Conservation (phyloP, 140 eudicot species). For the Senecio squalidus region DNA sequence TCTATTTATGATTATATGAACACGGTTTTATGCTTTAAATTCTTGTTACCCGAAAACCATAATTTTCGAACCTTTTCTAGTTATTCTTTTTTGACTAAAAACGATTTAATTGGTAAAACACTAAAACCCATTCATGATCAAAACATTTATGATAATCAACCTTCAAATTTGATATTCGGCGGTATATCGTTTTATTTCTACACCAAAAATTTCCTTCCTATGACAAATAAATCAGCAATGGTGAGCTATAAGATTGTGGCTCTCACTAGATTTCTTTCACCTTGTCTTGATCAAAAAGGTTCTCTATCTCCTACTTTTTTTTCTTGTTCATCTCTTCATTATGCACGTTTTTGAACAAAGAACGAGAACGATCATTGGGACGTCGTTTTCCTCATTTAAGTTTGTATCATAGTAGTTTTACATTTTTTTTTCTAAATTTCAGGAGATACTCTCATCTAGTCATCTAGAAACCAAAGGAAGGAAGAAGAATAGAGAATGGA, state of each 20-base stretch:
- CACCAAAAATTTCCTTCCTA: no score
- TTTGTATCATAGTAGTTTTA: background rate
- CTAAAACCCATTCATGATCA: background rate
- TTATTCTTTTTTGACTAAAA: background rate
- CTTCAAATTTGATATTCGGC: background rate
- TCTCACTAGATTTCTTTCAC: background rate
- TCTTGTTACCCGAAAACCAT: background rate
- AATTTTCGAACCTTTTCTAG: background rate
- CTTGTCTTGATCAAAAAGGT: background rate
- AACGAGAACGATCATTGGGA: no score
- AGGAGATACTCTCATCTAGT: background rate
- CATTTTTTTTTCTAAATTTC: background rate
- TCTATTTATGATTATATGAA: background rate
- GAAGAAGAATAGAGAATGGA: background rate
- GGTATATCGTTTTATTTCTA: background rate
- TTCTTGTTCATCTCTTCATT: background rate
- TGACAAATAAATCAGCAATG: no score
- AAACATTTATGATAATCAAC: no score
- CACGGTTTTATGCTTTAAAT: background rate
- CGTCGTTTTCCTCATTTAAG: background rate
- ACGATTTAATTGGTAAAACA: no score
- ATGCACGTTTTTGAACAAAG: background rate
- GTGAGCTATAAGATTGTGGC: background rate
- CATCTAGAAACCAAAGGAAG: background rate
- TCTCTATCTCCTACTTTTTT: background rate